These are phyloP conservation scores for Suhomyces terraborum DNA, from an alignment of 1,139 yeast species.

Conservation along the genomic window DNA sequence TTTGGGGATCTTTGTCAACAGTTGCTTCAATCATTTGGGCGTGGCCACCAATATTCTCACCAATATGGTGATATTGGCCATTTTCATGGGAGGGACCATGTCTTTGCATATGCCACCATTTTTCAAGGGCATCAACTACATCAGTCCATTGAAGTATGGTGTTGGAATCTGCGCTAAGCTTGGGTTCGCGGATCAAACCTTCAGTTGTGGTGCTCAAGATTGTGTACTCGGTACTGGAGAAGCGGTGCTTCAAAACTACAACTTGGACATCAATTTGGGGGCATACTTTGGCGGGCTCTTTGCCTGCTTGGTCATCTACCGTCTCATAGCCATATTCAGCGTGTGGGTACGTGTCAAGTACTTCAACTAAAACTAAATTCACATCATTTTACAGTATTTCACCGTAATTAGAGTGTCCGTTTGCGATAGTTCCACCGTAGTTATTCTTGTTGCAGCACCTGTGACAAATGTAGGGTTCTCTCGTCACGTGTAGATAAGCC, in stretches of 20 bases:
- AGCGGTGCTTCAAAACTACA: constrained; percentile 37
- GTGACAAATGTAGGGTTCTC: too few species aligned
- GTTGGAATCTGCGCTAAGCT: constrained; percentile 37
- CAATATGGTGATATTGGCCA: constrained; percentile 23
- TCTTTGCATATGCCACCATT: constrained; percentile 29
- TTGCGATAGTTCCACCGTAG: too few species aligned
- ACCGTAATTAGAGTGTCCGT: too few species aligned
- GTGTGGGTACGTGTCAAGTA: constrained; percentile 21
- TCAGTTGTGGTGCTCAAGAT: constrained; percentile 30
- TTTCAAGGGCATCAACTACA: constrained; percentile 27
- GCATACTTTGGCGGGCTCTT: constrained; percentile 27
- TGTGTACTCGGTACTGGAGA: constrained; percentile 41
- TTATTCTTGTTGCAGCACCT: too few species aligned
- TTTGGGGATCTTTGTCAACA: constrained; percentile 26
- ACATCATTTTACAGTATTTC: too few species aligned
- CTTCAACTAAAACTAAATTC: constrained; percentile 15
- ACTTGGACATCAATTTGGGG: constrained; percentile 31
- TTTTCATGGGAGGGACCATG: constrained; percentile 34
- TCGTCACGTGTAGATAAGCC: constrained; percentile 5
- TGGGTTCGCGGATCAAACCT: constrained; percentile 36
- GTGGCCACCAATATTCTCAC: constrained; percentile 27
- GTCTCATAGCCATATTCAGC: constrained; percentile 22
- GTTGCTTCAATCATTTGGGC: constrained; percentile 26
- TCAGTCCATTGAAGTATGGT: constrained; percentile 28
- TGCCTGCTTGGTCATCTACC: constrained; percentile 23